Evolutionary conservation across 202 grass and related monocot genomes (phyloP), one percentile per base, ranked within the genome.

Genomic region (Digitaria exilis): DNA sequence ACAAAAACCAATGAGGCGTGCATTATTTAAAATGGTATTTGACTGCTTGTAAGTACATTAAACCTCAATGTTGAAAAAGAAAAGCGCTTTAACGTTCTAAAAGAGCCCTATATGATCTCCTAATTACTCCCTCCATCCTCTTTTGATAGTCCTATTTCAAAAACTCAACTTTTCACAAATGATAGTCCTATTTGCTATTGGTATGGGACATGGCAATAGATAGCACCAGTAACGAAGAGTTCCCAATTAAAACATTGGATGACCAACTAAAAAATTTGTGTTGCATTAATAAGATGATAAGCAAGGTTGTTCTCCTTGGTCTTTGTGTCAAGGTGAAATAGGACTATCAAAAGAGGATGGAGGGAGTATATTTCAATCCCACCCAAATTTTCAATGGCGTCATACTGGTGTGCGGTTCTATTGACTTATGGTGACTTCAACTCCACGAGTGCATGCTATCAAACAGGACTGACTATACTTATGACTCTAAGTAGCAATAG

Each of bases 391-490:
- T 63, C 42, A 84, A 42, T 19, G 54, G 37, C 10, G 46, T 80
- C 49, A 42, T 41, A 37, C 29, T 31, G 15, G 67, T 50, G 41
- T 50, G 6, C 35, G 3, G 25, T 34, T 62, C 39, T 31, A 82
- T 76, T 51, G 30, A 25, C 15, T 25, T 65, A 71, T 42, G 46
- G 19, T 35, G 25, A 31, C 15, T 52, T 49, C 48, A 48, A 78
- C 32, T n/a, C 34, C 17, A 55, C 43, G 25, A 70, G 52, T 59
- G 35, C 7, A 69, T 78, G 73, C 19, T 65, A 34, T 54, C 56
- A 55, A 64, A 72, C 44, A 54, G 75, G 73, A 61, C 66, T 74
- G 34, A 19, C 2, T 80, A 30, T 80, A 64, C 41, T 54, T 73
- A 19, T 37, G 39, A 73, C 18, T 80, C 26, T 75, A 56, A 3